phyloP scores from a whole-genome alignment of 2,329 filamentous ascomycete species.

The Penicillium paneum region DNA sequence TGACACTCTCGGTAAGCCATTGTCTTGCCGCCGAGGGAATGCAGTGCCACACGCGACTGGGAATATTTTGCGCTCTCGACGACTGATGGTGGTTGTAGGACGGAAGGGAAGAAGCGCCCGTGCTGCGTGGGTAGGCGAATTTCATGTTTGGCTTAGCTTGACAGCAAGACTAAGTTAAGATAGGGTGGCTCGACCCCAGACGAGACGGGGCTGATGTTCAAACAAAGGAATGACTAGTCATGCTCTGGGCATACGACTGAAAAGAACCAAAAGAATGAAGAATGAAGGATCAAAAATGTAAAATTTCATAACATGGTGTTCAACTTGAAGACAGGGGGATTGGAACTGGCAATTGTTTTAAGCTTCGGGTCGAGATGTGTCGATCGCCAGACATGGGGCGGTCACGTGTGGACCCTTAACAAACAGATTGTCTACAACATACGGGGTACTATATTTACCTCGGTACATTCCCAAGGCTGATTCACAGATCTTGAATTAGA shows the following conservation, averaged over 20 bases:
- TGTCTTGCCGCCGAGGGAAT: slow-evolving; percentile 23
- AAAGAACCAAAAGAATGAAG: slow-evolving; percentile 2
- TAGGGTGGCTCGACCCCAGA: slow-evolving; percentile 13
- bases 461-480: not conserved
- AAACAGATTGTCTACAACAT: not conserved
- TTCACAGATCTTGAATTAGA: slow-evolving; percentile 8
- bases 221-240: slow-evolving; percentile 20
- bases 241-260: slow-evolving; percentile 9
- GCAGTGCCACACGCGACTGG: slow-evolving; percentile 15
- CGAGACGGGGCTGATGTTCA: slow-evolving; percentile 15
- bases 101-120: slow-evolving; percentile 27
- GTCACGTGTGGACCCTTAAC: slow-evolving; percentile 2
- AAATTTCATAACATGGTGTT: slow-evolving; percentile 6
- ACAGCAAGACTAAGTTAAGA: slow-evolving; percentile 6
- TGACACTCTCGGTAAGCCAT: slow-evolving; percentile 20
- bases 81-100: slow-evolving; percentile 19
- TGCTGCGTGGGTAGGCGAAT: slow-evolving; percentile 32
- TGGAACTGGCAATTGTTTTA: slow-evolving; percentile 1
- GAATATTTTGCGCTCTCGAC: slow-evolving; percentile 10
- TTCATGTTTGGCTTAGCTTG: slow-evolving; percentile 29
- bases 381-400: slow-evolving; percentile 1
- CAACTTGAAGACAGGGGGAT: slow-evolving; percentile 9
- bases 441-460: not conserved
- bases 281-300: not conserved
- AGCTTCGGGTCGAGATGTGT: slow-evolving; percentile 10